These are phyloP conservation scores for Litchi chinensis DNA, from an alignment of 345 rosid genomes.

Conservation along the genomic window DNA sequence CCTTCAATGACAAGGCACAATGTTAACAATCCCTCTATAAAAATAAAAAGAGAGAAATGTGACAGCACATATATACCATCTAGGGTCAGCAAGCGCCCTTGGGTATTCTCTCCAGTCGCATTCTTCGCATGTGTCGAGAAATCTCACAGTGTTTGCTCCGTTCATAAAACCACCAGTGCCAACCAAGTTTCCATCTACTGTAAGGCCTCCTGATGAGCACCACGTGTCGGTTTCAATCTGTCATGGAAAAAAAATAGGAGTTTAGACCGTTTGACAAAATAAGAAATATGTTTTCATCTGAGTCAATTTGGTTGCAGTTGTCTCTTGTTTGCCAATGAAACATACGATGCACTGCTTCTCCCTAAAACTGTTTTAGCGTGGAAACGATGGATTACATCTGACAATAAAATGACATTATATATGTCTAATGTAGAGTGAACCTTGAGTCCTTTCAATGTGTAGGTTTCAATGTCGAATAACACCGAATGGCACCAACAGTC, in stretches of 20 bases:
- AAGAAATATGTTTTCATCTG: too few species aligned
- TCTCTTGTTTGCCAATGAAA: neutral
- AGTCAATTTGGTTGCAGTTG: too few species aligned
- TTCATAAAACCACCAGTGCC: conserved; percentile 69
- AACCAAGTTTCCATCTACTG: conserved; percentile 62
- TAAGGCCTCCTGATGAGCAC: conserved; percentile 92
- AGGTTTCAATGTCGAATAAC: conserved; percentile 48
- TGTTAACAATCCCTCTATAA: too few species aligned
- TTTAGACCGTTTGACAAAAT: conserved; percentile 13
- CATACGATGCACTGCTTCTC: too few species aligned
- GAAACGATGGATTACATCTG: too few species aligned
- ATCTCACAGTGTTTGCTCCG: conserved; percentile 68
- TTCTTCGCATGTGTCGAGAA: conserved; percentile 33
- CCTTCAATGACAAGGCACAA: conserved; percentile 24
- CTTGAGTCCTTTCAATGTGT: conserved; percentile 44
- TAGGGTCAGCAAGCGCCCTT: conserved; percentile 50
- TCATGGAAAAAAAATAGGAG: conserved; percentile 46
- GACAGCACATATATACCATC: conserved; percentile 51
- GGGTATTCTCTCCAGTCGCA: conserved; percentile 76
- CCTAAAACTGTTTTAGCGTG: too few species aligned
- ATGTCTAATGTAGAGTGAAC: conserved; percentile 27
- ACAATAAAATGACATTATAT: neutral
- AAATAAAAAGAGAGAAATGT: too few species aligned
- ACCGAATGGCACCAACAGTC: conserved; percentile 80
- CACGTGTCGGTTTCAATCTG: conserved; percentile 79